Evolutionary conservation across 1,284 basidiomycete species (phyloP), one percentile per base, ranked within the genome.

Genomic region (Moesziomyces parantarcticus): DNA sequence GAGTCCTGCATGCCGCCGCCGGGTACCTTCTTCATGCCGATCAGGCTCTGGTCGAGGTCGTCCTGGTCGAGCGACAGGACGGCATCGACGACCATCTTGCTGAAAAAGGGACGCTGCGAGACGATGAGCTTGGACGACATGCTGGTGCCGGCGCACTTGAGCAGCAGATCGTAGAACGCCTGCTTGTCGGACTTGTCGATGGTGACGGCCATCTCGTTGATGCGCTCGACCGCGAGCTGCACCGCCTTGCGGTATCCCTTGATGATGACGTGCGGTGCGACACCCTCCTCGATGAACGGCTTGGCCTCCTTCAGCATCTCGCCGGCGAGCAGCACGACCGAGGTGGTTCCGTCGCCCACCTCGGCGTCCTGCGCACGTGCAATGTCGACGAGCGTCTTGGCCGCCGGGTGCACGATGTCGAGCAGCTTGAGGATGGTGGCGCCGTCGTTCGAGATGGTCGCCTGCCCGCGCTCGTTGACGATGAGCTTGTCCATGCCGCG

Each of bases 71-170:
- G 72, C 32, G 74, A 64, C 36, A 59, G 50, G 45, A 99, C 94
- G 42, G 97, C 94, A 82, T 99, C 93, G 48, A 99, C 97, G 58
- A 97, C 97, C 95, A 99, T 99, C 75, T 92, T 90, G 32, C 94
- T 92, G 87, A 99, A 99, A 87, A 99, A 99, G 5, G 96, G 95
- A 82, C 97, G 97, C 86, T 98, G 94, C 41, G 94, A 94, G 84
- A 98, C 95, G 78, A 99, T 98, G 69, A 99, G 89, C 86, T 99
- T 99, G 68, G 95, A 98, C 21, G 96, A 98, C 96, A 99, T 98
- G 42, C 95, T 96, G 8, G 97, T 99, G 26, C 94, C 91, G 41
- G 97, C 97, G 85, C 94, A 97, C 87, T 97, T 96, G 78, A 97
- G 87, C 45, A 99, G 89, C 10, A 99, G 89, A 60, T 94, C 92